Evolutionary conservation across 2,329 filamentous ascomycete species (phyloP).

Genomic region (Nigrospora oryzae): DNA sequence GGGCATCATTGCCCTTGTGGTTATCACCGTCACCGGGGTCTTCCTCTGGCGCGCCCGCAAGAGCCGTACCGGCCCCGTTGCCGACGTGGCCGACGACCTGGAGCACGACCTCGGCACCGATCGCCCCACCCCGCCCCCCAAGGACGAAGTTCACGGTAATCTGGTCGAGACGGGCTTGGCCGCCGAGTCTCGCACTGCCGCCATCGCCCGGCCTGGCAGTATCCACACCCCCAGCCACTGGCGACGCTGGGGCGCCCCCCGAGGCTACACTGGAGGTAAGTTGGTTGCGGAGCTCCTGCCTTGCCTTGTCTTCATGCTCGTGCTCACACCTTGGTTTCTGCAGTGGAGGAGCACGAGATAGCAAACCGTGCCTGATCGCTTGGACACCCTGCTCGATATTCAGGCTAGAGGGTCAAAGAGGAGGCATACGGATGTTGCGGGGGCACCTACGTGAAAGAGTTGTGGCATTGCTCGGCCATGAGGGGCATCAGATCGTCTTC

Average conservation of each 20-base stretch:
- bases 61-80: slow-evolving; percentile 3
- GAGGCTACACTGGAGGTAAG: neutral
- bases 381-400: neutral
- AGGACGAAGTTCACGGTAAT: slow-evolving; percentile 9
- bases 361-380: slow-evolving; percentile 9
- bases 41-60: slow-evolving; percentile 19
- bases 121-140: slow-evolving; percentile 8
- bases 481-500: too few relatives aligned
- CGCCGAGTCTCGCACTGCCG: neutral
- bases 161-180: neutral
- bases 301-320: slow-evolving; percentile 1
- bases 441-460: too few relatives aligned
- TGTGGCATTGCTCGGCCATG: too few relatives aligned
- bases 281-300: neutral
- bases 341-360: slow-evolving; percentile 16
- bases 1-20: slow-evolving; percentile 12
- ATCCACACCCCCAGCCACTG: too few relatives aligned
- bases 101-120: neutral
- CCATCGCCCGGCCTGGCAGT: neutral
- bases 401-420: too few relatives aligned
- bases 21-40: slow-evolving; percentile 13
- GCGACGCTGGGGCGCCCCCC: too few relatives aligned
- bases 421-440: too few relatives aligned
- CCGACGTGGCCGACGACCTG: neutral
- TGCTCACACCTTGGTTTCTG: slow-evolving; percentile 3